Evolutionary conservation across 2,329 filamentous ascomycete species (phyloP).

Genomic region (Ophiostoma perfectum): DNA sequence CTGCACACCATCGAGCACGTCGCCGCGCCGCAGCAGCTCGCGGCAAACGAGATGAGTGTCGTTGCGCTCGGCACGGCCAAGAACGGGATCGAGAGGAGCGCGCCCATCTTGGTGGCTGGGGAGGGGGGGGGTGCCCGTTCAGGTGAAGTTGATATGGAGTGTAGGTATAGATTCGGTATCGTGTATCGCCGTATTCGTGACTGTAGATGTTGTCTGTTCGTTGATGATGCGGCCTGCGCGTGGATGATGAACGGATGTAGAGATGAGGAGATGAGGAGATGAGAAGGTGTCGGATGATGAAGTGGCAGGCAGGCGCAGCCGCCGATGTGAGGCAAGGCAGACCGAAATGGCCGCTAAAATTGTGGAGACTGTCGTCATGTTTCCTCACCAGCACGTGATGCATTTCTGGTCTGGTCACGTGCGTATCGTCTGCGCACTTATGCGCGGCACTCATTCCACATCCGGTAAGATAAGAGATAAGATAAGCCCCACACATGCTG

Average conservation of each 20-base stretch:
- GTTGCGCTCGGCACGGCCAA: constrained; percentile 80
- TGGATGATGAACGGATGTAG: not conserved
- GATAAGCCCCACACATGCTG: constrained; percentile 9
- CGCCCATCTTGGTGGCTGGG: constrained; percentile 65
- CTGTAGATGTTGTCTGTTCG: not conserved
- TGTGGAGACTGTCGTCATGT: constrained; percentile 2
- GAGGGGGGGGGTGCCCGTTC: not conserved
- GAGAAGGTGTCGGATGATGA: not conserved
- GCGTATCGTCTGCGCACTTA: not conserved
- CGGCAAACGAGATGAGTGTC: constrained; percentile 50
- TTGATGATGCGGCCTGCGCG: not conserved
- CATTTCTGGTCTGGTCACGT: not conserved
- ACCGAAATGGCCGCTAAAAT: not conserved
- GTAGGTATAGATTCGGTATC: too few species aligned
- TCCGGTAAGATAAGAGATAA: not conserved
- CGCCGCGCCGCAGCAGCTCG: constrained; percentile 92
- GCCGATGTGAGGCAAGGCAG: not conserved
- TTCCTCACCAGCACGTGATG: not conserved
- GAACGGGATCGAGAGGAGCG: constrained; percentile 81
- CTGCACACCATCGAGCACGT: constrained; percentile 95
- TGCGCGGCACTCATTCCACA: not conserved
- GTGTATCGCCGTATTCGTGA: too few species aligned
- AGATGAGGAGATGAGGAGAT: not conserved
- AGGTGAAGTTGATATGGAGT: not conserved
- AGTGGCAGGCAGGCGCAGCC: not conserved